A percentile compares a stretch with the other conserved stretches of the same genome.
Conservation (phyloP, 2,329 filamentous ascomycete species). For the Torrubiella hemipterigena region DNA sequence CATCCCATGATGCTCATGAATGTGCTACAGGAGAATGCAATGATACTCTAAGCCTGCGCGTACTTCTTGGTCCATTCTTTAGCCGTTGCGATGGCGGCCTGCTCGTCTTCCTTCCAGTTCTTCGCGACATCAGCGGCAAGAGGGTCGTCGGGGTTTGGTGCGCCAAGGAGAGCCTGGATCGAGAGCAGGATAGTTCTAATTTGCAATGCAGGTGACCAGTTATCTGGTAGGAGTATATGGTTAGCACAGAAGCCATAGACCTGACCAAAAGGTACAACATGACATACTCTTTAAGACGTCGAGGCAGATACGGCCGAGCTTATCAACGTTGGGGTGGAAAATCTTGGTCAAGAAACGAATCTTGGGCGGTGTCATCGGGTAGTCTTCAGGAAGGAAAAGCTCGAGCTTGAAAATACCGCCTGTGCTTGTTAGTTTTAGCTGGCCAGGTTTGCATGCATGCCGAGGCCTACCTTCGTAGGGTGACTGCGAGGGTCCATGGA, state of each 20-base stretch:
- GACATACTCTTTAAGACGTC: slow-evolving; percentile 88
- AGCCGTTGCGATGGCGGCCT: slow-evolving; percentile 82
- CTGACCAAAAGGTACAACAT: slow-evolving; percentile 2
- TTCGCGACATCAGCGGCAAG: slow-evolving; percentile 95
- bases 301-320: slow-evolving; percentile 90
- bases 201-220: slow-evolving; percentile 97
- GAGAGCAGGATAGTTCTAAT: slow-evolving; percentile 98
- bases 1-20: too few species aligned
- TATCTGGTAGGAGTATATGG: slow-evolving; percentile 46
- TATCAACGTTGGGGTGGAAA: slow-evolving; percentile 98
- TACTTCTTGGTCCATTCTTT: slow-evolving; percentile 84
- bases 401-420: slow-evolving; percentile 90
- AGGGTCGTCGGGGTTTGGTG: slow-evolving; percentile 96
- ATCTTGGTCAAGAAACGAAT: slow-evolving; percentile 98
- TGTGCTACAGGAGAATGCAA: too few species aligned
- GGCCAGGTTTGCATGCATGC: neutral
- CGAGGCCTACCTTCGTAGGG: slow-evolving; percentile 73
- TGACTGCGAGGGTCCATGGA: slow-evolving; percentile 82
- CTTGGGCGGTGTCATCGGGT: slow-evolving; percentile 97
- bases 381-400: slow-evolving; percentile 95
- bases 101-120: slow-evolving; percentile 94
- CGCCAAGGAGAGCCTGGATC: slow-evolving; percentile 90
- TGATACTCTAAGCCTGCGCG: slow-evolving; percentile 38
- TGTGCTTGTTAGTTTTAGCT: slow-evolving; percentile 14
- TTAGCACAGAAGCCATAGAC: slow-evolving; percentile 2